Conservation (phyloP, 2,329 filamentous ascomycete species). For the Aspergillus sp. region DNA sequence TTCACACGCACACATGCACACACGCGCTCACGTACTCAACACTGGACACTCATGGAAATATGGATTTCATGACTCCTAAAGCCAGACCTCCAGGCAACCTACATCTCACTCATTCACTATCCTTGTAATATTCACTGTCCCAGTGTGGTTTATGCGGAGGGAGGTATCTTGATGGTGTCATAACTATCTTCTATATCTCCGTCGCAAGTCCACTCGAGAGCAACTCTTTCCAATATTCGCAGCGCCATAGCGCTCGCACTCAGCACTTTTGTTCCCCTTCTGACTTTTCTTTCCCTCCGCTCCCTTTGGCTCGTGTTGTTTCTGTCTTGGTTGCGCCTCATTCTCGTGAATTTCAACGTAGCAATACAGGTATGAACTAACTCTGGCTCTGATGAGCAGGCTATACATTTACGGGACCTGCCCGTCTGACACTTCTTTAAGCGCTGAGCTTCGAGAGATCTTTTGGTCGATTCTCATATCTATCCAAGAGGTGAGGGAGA, state of each 20-base stretch:
- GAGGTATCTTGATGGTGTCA: background rate
- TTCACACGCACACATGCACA: no score
- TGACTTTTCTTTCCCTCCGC: background rate
- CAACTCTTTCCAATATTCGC: no score
- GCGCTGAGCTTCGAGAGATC: background rate
- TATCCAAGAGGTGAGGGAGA: background rate
- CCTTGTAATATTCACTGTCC: background rate
- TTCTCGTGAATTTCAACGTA: background rate
- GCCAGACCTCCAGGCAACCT: background rate
- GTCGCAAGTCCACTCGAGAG: background rate
- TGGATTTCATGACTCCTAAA: background rate
- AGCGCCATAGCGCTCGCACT: background rate
- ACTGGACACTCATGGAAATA: no score
- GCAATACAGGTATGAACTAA: constrained; percentile 4
- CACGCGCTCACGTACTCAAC: no score
- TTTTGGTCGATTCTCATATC: background rate
- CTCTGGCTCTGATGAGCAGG: constrained; percentile 6
- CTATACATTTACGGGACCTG: constrained; percentile 8
- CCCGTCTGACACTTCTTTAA: background rate
- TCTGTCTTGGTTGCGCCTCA: background rate
- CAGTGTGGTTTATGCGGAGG: background rate
- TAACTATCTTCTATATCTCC: background rate
- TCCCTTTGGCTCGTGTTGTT: background rate
- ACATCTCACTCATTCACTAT: background rate
- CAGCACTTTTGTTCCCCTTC: background rate